Conservation (phyloP, 2,329 filamentous ascomycete genomes). For the Hortaea werneckii region DNA sequence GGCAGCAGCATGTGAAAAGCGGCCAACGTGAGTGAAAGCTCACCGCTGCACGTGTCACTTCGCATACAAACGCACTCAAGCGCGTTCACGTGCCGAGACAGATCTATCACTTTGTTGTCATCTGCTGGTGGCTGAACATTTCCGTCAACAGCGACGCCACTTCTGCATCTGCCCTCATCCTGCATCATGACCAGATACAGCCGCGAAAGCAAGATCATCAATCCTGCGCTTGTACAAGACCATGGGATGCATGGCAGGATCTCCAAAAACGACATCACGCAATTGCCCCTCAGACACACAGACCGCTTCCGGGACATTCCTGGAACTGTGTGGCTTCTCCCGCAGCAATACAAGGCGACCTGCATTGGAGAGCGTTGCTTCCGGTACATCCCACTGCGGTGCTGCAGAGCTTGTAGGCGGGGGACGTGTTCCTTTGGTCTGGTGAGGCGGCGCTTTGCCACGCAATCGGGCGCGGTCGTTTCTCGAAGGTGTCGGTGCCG, state of each 20-base stretch:
- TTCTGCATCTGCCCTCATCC: background rate
- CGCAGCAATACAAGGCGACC: conserved; percentile 60
- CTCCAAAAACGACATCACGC: conserved; percentile 65
- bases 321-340: conserved; percentile 28
- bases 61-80: too few relatives aligned
- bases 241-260: conserved; percentile 74
- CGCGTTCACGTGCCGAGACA: too few relatives aligned
- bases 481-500: conserved; percentile 34
- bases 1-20: too few relatives aligned
- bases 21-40: too few relatives aligned
- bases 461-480: conserved; percentile 2
- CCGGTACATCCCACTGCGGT: conserved; percentile 53
- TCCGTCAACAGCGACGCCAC: too few relatives aligned
- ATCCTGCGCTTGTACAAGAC: conserved; percentile 62
- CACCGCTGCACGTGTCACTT: too few relatives aligned
- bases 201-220: conserved; percentile 59
- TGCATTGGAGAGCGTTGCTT: conserved; percentile 57
- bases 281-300: conserved; percentile 59
- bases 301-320: conserved; percentile 54
- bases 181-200: conserved; percentile 43
- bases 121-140: too few relatives aligned
- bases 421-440: conserved; percentile 1
- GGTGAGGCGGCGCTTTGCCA: conserved; percentile 8
- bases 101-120: too few relatives aligned
- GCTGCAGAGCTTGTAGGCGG: conserved; percentile 6